A percentile compares a stretch with the other conserved stretches of the same genome.
phyloP scores from a whole-genome alignment of 2,329 filamentous ascomycete species.

The Nigrospora sphaerica region DNA sequence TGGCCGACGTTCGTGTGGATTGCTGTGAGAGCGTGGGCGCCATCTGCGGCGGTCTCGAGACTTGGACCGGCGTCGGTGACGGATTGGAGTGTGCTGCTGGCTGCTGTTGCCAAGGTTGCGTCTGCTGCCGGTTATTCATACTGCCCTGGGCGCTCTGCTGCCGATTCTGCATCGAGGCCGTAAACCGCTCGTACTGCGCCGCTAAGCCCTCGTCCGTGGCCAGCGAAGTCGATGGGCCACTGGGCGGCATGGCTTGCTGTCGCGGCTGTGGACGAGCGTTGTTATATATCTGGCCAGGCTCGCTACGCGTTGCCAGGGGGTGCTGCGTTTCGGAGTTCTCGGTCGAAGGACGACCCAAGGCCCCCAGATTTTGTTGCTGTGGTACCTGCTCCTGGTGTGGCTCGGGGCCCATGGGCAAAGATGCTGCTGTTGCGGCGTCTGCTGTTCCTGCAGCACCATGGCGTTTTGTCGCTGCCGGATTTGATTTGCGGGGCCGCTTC shows the following conservation, averaged over 20 bases:
- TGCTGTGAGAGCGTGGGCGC: slow-evolving; percentile 19
- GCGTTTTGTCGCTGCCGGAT: slow-evolving; percentile 13
- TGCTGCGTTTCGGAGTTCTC: no score
- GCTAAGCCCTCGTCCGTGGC: slow-evolving; percentile 16
- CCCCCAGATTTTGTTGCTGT: background rate
- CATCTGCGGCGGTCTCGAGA: slow-evolving; percentile 20
- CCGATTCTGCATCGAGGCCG: slow-evolving; percentile 15
- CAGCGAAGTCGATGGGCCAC: background rate
- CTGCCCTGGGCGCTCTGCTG: slow-evolving; percentile 11
- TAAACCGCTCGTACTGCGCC: slow-evolving; percentile 21
- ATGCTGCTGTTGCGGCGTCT: slow-evolving; percentile 11
- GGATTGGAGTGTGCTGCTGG: slow-evolving; percentile 13
- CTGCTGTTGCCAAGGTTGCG: slow-evolving; percentile 10
- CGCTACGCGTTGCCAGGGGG: no score
- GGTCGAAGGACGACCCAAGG: no score
- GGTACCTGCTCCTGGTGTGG: slow-evolving; percentile 10
- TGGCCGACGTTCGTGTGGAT: slow-evolving; percentile 14
- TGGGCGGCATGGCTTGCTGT: background rate
- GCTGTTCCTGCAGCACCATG: slow-evolving; percentile 16
- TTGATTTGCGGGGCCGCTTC: slow-evolving; percentile 22
- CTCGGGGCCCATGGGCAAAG: slow-evolving; percentile 10
- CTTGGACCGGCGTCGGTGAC: slow-evolving; percentile 19
- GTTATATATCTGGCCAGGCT: no score
- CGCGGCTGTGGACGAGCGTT: background rate
- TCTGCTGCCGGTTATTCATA: background rate